Evolutionary conservation across 1,139 yeast species (phyloP).

Genomic region (Yamadazyma friedrichii): DNA sequence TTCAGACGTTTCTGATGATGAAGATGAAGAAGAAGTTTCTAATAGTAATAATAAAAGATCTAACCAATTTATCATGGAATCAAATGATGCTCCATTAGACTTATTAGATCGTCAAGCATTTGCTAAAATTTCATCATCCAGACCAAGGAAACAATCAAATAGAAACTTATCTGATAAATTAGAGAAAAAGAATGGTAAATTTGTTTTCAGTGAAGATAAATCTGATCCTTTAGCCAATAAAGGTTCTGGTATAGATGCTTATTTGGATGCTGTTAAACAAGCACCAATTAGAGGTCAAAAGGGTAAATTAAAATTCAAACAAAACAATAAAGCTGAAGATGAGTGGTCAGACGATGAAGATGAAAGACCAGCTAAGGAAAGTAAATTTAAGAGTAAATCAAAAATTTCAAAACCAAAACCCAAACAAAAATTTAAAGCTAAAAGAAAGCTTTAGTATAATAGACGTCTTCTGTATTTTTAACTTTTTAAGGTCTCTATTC

Average conservation of each 20-base stretch:
- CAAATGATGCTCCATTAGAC: slow-evolving; percentile 83
- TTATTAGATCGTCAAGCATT: slow-evolving; percentile 80
- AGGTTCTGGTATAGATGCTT: slow-evolving; percentile 76
- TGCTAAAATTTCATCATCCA: slow-evolving; percentile 84
- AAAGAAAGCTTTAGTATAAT: slow-evolving; percentile 44
- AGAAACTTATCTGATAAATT: slow-evolving; percentile 46
- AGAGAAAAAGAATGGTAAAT: slow-evolving; percentile 54
- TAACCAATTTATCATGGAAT: slow-evolving; percentile 69
- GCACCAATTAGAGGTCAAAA: slow-evolving; percentile 93
- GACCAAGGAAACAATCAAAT: slow-evolving; percentile 58
- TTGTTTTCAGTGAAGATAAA: slow-evolving; percentile 47
- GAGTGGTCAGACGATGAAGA: slow-evolving; percentile 47
- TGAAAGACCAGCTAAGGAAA: slow-evolving; percentile 11
- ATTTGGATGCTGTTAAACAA: slow-evolving; percentile 86
- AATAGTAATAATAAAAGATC: slow-evolving; percentile 23
- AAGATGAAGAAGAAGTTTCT: slow-evolving; percentile 28
- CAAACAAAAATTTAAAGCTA: slow-evolving; percentile 53
- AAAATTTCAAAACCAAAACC: slow-evolving; percentile 38
- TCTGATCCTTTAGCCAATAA: slow-evolving; percentile 48
- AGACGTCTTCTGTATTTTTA: too few relatives aligned
- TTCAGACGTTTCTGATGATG: slow-evolving; percentile 54
- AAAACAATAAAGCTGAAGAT: slow-evolving; percentile 54
- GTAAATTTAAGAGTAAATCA: slow-evolving; percentile 18
- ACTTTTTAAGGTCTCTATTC: too few relatives aligned
- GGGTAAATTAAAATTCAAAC: slow-evolving; percentile 84